Evolutionary conservation across 805 yeast genomes (phyloP), one percentile per base, ranked within the genome.

Genomic region (Kazachstania kunashirensis): DNA sequence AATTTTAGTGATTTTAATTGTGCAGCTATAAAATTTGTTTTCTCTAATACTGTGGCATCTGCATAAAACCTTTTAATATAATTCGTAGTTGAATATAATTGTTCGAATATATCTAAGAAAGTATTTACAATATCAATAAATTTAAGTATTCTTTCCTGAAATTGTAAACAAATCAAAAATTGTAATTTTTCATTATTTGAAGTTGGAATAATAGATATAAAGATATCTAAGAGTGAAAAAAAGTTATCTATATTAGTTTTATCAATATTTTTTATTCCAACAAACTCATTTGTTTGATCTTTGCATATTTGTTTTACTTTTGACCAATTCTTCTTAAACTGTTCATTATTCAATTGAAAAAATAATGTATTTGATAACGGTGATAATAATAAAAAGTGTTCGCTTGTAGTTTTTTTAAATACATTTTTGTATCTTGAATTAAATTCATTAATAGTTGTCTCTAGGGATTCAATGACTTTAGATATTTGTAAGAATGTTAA

Each of bases 311-410:
- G 39, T 33, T 42, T 57, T 37, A 56, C 58, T 21, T 54, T 61
- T 3, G 49, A 40, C 52, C 70, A 69, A 0, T 76, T 71, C 27
- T 59, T 61, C 14, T 62, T 57, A 40, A 71, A 71, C 36, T 67
- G 72, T 25, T 70, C 65, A 12, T 53, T 61, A 3, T 66, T 66
- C 36, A 79, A 60, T 49, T 77, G 83, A 31, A 72, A 51, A 44
- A 66, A 70, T n/a, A 79, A 57, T 0, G 77, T 67, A 43, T 70
- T 70, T 0, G 82, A 74, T 36, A 79, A 54, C 0, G 86, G 86
- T 9, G 79, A 68, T 15, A 79, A 56, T 2, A 72, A 61, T 16
- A 75, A 50, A 11, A 77, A 57, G 25, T 57, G 48, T 12, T 46
- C 50, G 27, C 37, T 46, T 0, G 41, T 40, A 15, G 41, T 42